Evolutionary conservation across 164 flowering plant species (phyloP).

Genomic region (Sextonia rubra): DNA sequence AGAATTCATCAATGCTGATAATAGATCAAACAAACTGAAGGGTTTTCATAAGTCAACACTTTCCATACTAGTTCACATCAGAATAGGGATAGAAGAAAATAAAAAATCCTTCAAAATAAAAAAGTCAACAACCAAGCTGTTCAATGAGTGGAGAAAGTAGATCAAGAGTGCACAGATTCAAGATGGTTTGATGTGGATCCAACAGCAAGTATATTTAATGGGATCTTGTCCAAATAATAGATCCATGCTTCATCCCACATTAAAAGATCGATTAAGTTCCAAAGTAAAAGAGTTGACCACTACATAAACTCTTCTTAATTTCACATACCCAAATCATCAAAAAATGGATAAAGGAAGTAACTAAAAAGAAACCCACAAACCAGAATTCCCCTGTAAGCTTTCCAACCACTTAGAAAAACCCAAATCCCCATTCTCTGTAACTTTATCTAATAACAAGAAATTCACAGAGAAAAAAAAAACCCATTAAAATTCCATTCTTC

Average conservation of each 20-base stretch:
- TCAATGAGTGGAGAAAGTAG: no score
- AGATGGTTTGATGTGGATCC: not conserved
- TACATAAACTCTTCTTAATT: no score
- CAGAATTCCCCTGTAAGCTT: conserved; percentile 61
- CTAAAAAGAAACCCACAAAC: conserved; percentile 30
- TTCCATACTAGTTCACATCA: no score
- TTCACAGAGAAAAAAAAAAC: conserved; percentile 3
- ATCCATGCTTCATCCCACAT: not conserved
- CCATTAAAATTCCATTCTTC: not conserved
- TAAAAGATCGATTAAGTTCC: not conserved
- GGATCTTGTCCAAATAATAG: not conserved
- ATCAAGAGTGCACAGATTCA: no score
- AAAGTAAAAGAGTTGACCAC: not conserved
- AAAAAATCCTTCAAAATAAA: no score
- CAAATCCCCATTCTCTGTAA: conserved; percentile 45
- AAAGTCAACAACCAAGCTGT: no score
- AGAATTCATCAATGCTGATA: no score
- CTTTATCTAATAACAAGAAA: conserved; percentile 32
- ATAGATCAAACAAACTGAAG: no score
- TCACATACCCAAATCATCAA: not conserved
- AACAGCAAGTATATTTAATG: not conserved
- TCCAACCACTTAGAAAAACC: conserved; percentile 81
- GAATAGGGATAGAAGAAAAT: no score
- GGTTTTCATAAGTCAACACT: no score
- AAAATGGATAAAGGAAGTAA: not conserved